Evolutionary conservation across 495 filamentous ascomycete genomes (phyloP), one percentile per base, ranked within the genome.

Genomic region (Aeminium ludgeri): DNA sequence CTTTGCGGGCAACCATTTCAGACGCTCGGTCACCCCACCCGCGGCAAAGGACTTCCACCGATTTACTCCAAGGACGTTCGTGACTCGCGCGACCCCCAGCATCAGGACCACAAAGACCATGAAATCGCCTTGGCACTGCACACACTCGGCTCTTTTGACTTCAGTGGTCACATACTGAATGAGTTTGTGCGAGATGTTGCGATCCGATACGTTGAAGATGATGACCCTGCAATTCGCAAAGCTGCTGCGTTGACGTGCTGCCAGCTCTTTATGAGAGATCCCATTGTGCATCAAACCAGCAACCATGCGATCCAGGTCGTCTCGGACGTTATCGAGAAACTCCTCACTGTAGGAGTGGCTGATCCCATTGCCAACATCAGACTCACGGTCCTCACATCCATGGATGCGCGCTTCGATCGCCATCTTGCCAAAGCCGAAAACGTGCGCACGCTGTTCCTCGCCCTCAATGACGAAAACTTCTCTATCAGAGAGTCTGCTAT

Each of bases 171-270:
- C 52, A 78, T 94, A 17, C 61, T 99, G 11, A 99, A 99, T 50
- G 89, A 99, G 52, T 99, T 99, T 46, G 89, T 96, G 30, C 83
- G 89, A 19, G 89, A 99, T 57, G 89, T 96, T 40, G 91, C 91
- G 4, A 92, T 99, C 53, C 86, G 84, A 56, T 99, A 91, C 47
- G 87, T 95, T 38, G 86, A 96, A 53, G 87, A 87, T 43, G 86
- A 93, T 44, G 91, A 92, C 53, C 73, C 83, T 0, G 82, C 91
- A 43, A 92, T 95, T 40, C 77, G 89, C 42, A 87, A 92, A 57
- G 86, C 87, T 10, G 85, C 89, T 10, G 87, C 91, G 25, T 68
- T 99, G 43, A 99, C 91, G 18, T 95, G 91, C 60, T 99, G 89
- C 55, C 89, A 99, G 51, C 71, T 99, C 30, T 94, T 95, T 53